Evolutionary conservation across 2,329 filamentous ascomycete species (phyloP).

Genomic region (Helminthosporium solani): DNA sequence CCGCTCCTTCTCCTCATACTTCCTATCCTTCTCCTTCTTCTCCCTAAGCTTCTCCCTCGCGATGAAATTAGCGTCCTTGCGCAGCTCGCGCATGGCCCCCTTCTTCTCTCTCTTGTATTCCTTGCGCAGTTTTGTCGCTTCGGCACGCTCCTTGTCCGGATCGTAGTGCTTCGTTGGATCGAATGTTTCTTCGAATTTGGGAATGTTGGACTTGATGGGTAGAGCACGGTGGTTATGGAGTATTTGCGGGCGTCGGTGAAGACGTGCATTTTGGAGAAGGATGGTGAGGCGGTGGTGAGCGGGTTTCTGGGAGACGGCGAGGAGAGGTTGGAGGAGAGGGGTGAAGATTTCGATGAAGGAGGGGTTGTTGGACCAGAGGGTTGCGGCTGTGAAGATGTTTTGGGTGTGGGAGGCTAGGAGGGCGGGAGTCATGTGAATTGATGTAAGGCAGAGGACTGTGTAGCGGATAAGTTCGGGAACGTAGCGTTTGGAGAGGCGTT

Average conservation of each 20-base stretch:
- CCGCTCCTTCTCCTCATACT: conserved; percentile 96
- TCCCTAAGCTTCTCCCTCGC: conserved; percentile 83
- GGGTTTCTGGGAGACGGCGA: conserved; percentile 34
- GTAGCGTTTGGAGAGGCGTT: conserved; percentile 79
- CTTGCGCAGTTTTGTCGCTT: conserved; percentile 77
- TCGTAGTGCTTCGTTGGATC: conserved; percentile 98
- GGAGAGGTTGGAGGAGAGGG: conserved; percentile 51
- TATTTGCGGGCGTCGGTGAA: conserved; percentile 73
- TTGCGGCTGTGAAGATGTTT: conserved; percentile 67
- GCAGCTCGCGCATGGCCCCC: conserved; percentile 87
- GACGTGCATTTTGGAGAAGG: conserved; percentile 62
- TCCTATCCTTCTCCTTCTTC: conserved; percentile 90
- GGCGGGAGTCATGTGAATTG: conserved; percentile 39
- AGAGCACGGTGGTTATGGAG: conserved; percentile 87
- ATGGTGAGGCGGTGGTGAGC: conserved; percentile 63
- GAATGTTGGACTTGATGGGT: conserved; percentile 82
- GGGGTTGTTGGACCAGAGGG: conserved; percentile 71
- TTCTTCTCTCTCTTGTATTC: conserved; percentile 96
- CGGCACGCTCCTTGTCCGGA: conserved; percentile 84
- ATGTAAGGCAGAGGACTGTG: conserved; percentile 66
- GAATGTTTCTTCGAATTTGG: conserved; percentile 95
- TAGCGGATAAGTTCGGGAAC: conserved; percentile 87
- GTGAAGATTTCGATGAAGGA: conserved; percentile 79
- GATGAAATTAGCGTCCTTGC: conserved; percentile 94
- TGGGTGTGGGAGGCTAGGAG: conserved; percentile 63